Conservation (phyloP, 2,329 filamentous ascomycete species). For the Fusarium sp. region DNA sequence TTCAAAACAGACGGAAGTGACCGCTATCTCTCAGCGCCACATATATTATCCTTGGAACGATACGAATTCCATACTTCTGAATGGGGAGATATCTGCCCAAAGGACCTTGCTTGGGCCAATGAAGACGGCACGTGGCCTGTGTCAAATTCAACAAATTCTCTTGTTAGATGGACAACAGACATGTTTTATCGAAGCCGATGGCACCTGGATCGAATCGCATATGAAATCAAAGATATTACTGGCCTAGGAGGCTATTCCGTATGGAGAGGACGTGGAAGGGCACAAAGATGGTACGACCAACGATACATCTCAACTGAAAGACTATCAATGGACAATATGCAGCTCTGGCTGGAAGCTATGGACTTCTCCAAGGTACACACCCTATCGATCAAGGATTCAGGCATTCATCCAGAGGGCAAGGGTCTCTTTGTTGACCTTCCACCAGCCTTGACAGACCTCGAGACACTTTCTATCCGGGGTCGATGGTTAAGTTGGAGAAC, state of each 20-base stretch:
- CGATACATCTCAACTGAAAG: neutral
- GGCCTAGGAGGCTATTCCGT: rapidly evolving
- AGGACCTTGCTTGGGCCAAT: neutral
- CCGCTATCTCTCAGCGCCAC: conserved; percentile 11
- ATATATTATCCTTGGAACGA: neutral
- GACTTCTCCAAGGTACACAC: conserved; percentile 33
- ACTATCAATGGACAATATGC: conserved; percentile 19
- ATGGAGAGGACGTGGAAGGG: neutral
- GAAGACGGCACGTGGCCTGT: conserved; percentile 17
- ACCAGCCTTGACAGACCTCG: neutral
- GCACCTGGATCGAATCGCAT: neutral
- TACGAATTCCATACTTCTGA: conserved; percentile 15
- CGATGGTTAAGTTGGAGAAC: conserved; percentile 14
- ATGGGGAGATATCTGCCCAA: neutral
- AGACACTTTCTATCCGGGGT: neutral
- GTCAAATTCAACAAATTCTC: conserved; percentile 1
- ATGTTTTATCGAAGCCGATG: conserved; percentile 13
- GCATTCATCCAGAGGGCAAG: neutral
- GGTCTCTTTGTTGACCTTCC: conserved; percentile 2
- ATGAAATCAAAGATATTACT: neutral
- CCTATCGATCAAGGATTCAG: conserved; percentile 1
- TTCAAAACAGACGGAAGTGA: conserved; percentile 28
- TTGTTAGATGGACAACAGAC: neutral
- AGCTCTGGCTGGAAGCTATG: conserved; percentile 34
- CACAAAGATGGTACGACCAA: conserved; percentile 9